Evolutionary conservation across 2,329 filamentous ascomycete genomes (phyloP).

Genomic region (Ceratocystis albifundus): DNA sequence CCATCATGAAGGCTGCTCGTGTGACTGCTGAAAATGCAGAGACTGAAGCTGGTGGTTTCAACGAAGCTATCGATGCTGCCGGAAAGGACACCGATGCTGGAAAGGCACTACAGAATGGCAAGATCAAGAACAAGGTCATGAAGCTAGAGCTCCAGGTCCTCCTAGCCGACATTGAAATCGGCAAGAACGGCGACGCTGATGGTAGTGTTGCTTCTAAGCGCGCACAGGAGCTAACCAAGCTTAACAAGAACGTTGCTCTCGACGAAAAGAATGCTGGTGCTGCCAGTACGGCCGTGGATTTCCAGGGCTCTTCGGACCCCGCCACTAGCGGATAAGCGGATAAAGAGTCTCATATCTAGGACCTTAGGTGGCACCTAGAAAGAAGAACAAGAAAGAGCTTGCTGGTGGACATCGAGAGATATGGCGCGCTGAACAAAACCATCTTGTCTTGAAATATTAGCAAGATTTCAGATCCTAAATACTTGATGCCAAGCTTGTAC

Average conservation of each 20-base stretch:
- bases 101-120: conserved; percentile 39
- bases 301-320: conserved; percentile 26
- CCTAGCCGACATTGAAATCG: conserved; percentile 35
- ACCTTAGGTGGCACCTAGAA: background rate
- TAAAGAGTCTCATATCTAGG: background rate
- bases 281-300: conserved; percentile 31
- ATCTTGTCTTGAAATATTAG: background rate
- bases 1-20: conserved; percentile 40
- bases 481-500: background rate
- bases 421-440: background rate
- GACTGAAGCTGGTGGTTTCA: conserved; percentile 38
- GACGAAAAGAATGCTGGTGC: conserved; percentile 31
- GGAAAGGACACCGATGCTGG: conserved; percentile 31
- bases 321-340: conserved; percentile 2
- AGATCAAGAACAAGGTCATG: conserved; percentile 51
- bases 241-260: conserved; percentile 40
- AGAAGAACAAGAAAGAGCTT: background rate
- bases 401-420: background rate
- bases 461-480: background rate
- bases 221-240: conserved; percentile 37
- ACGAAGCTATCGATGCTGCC: conserved; percentile 41
- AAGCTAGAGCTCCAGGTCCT: conserved; percentile 45
- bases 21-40: conserved; percentile 44
- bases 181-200: conserved; percentile 33
- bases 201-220: conserved; percentile 18